phyloP scores from a whole-genome alignment of 331 rosid genomes.

The Pyracantha coccinea region DNA sequence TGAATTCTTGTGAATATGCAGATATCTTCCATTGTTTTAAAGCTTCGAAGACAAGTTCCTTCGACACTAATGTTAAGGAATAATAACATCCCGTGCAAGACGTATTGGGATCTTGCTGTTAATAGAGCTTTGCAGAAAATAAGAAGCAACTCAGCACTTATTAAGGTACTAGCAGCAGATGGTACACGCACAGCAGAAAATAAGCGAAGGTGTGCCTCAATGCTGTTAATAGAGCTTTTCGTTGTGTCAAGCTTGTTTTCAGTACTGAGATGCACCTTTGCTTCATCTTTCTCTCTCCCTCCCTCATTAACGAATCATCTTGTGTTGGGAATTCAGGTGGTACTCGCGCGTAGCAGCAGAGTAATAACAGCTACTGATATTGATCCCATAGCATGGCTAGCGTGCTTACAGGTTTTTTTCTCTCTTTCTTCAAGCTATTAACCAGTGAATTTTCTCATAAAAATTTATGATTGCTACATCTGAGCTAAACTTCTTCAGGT shows the following conservation, averaged over 20 bases:
- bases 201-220: not conserved
- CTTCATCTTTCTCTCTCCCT: not conserved
- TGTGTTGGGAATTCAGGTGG: slow-evolving; percentile 55
- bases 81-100: slow-evolving; percentile 54
- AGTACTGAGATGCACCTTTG: not conserved
- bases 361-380: slow-evolving; percentile 58
- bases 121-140: slow-evolving; percentile 68
- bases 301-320: slow-evolving; percentile 9
- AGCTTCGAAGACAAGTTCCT: slow-evolving; percentile 48
- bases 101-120: slow-evolving; percentile 65
- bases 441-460: not conserved
- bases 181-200: not conserved
- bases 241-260: not conserved
- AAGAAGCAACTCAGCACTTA: slow-evolving; percentile 47
- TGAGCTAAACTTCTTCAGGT: slow-evolving; percentile 38
- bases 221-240: not conserved
- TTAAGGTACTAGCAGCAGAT: slow-evolving; percentile 38
- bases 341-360: slow-evolving; percentile 86
- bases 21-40: slow-evolving; percentile 58
- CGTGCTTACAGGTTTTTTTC: slow-evolving; percentile 59
- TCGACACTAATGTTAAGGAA: slow-evolving; percentile 51
- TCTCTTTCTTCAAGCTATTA: slow-evolving; percentile 2
- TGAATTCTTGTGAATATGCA: slow-evolving; percentile 22
- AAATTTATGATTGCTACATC: slow-evolving; percentile 1
- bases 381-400: slow-evolving; percentile 72